Evolutionary conservation across 768 basidiomycete genomes (phyloP), one percentile per base, ranked within the genome.

Genomic region (Rubroboletus satanas): DNA sequence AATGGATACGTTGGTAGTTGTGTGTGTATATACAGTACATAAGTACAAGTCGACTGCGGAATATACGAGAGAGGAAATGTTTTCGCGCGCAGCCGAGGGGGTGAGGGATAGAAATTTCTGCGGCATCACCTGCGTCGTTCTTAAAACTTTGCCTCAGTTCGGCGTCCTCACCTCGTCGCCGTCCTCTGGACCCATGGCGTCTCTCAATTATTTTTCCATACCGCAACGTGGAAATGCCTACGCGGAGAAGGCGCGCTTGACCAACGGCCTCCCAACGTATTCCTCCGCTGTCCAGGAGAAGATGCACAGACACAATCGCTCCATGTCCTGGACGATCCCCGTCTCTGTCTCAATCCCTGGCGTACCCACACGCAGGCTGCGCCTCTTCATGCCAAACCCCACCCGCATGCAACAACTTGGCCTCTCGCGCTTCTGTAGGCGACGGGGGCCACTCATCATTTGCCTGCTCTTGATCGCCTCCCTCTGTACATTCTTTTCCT

Each of bases 251-350:
- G 36, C 72, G 35, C 73, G 74, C 58, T 51, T 73, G 54, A 65
- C 77, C 51, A 77, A 75, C 57, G 71, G 71, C 42, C 75, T 80
- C 52, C 80, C 79, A 18, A 71, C 71, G 26, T 77, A 77, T 57
- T 81, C 83, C 42, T 77, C 84, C 49, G 80, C 83, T 15, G 79
- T 85, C 26, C 78, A 83, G 59, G 87, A 89, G 72, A 89, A 89
- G 72, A 75, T 80, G 66, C 74, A 76, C 55, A 75, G 76, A 63
- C 79, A 79, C 39, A 58, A 74, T 63, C 56, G 73, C 62, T 62
- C 68, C 62, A 64, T 72, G 58, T 75, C 83, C 15, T 88, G 86
- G 85, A 80, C 83, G 49, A 69, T 84, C 44, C 75, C 80, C 32
- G 62, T 88, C 43, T 79, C 79, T 37, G 58, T 90, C 39, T 78